Conservation (phyloP, 2,329 filamentous ascomycete species). For the Hypoxylon sp. region DNA sequence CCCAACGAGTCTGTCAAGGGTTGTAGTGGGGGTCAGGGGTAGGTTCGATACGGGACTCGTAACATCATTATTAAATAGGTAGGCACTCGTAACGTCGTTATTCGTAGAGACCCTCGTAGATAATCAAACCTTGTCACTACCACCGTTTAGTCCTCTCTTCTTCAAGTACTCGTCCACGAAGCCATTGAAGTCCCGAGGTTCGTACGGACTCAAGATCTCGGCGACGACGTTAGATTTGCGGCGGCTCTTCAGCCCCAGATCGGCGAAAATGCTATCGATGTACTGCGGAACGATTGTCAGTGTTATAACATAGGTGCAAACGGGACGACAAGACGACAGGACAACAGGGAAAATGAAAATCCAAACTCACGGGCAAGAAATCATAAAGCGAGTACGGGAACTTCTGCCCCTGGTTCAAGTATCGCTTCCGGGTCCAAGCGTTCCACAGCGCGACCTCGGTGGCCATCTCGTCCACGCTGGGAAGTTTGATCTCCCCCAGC, state of each 20-base stretch:
- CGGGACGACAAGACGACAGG: constrained; percentile 1
- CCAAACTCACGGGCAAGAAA: constrained; percentile 46
- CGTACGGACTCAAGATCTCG: constrained; percentile 48
- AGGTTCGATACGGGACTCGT: no score
- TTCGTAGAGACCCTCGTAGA: no score
- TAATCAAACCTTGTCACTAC: neutral
- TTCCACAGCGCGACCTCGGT: constrained; percentile 50
- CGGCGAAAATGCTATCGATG: constrained; percentile 42
- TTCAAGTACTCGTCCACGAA: constrained; percentile 49
- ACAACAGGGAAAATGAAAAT: neutral
- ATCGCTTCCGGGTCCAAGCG: constrained; percentile 51
- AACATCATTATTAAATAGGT: no score
- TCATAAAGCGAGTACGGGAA: constrained; percentile 49
- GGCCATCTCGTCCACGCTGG: constrained; percentile 46
- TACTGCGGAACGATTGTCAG: constrained; percentile 6
- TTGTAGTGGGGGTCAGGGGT: no score
- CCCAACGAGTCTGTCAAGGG: no score
- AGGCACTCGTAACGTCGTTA: no score
- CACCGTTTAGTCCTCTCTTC: constrained; percentile 14
- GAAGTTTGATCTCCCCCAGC: constrained; percentile 48
- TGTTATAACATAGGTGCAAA: no score
- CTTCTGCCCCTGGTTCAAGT: constrained; percentile 48
- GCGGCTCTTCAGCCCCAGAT: constrained; percentile 46
- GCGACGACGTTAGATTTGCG: constrained; percentile 49
- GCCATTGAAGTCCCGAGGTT: constrained; percentile 47